A percentile compares a stretch with the other conserved stretches of the same genome.
These are phyloP conservation scores for Candolleomyces efflorescens DNA, from an alignment of 768 basidiomycete species.

Conservation along the genomic window DNA sequence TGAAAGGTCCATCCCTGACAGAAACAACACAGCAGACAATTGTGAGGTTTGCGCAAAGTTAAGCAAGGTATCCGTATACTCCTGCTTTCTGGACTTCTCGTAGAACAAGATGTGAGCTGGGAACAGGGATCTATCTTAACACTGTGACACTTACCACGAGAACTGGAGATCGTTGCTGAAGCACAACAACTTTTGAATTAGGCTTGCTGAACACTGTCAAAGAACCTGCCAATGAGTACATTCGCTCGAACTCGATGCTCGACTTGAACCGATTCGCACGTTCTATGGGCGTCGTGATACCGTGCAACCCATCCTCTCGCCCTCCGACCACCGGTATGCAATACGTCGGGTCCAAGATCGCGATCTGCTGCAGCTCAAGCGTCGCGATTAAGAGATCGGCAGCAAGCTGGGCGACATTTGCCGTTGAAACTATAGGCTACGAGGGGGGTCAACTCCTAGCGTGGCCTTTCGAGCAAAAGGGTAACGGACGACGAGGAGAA, in stretches of 20 bases:
- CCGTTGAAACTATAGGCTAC: slow-evolving; percentile 73
- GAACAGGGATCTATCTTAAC: neutral
- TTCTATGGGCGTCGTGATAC: slow-evolving; percentile 75
- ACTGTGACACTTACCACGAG: slow-evolving; percentile 49
- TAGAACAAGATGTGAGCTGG: slow-evolving; percentile 2
- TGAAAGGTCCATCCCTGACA: slow-evolving; percentile 72
- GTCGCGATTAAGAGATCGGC: slow-evolving; percentile 71
- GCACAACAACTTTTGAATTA: slow-evolving; percentile 45
- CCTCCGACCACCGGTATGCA: slow-evolving; percentile 70
- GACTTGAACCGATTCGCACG: slow-evolving; percentile 37
- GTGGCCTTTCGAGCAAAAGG: neutral
- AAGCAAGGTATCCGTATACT: slow-evolving; percentile 55
- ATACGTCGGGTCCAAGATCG: slow-evolving; percentile 56
- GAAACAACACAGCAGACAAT: slow-evolving; percentile 52
- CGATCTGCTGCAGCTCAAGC: slow-evolving; percentile 55
- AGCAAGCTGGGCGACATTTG: slow-evolving; percentile 78
- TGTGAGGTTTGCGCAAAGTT: slow-evolving; percentile 50
- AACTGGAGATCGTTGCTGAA: slow-evolving; percentile 79
- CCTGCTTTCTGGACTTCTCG: slow-evolving; percentile 58
- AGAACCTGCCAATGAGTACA: slow-evolving; percentile 8
- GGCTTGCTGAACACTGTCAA: slow-evolving; percentile 59
- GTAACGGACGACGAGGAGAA: slow-evolving; percentile 40
- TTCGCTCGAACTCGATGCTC: slow-evolving; percentile 3
- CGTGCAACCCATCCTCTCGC: slow-evolving; percentile 55
- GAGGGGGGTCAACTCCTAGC: slow-evolving; percentile 10